Evolutionary conservation across 202 grass and related monocot genomes (phyloP).

Genomic region (Hordeum pubiflorum): DNA sequence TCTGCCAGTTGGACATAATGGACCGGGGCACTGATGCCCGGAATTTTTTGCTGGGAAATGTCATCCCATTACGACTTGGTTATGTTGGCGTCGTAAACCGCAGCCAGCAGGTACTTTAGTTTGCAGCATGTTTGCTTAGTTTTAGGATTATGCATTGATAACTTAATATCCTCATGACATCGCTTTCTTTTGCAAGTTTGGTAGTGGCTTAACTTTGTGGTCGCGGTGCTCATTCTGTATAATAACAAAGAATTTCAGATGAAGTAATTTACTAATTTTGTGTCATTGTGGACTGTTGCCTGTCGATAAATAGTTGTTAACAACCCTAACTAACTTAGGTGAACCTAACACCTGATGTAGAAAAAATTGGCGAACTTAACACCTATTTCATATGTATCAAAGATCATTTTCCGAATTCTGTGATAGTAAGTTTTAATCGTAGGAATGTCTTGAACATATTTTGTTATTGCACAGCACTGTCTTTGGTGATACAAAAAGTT

Average conservation of each 20-base stretch:
- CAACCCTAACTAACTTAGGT: background rate
- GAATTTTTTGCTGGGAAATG: conserved; percentile 92
- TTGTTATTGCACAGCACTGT: background rate
- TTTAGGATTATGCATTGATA: background rate
- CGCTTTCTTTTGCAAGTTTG: background rate
- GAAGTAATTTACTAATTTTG: background rate
- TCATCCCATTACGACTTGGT: conserved; percentile 87
- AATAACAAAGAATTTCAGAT: background rate
- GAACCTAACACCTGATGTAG: background rate
- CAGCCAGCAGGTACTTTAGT: conserved; percentile 65
- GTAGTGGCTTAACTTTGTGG: background rate
- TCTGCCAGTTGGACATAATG: conserved; percentile 94
- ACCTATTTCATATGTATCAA: background rate
- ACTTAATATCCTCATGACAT: background rate
- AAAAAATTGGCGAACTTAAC: background rate
- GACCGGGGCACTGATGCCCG: conserved; percentile 99
- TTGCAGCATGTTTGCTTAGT: conserved; percentile 5
- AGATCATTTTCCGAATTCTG: background rate
- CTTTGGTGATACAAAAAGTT: background rate
- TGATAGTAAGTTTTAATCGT: background rate
- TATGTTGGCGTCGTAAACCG: conserved; percentile 94
- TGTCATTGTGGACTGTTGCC: background rate
- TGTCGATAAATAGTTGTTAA: background rate
- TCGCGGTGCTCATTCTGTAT: background rate
- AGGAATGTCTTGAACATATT: background rate